phyloP scores from a whole-genome alignment of 192 early-diverging fungal genomes.

The Rhizophagus clarus region DNA sequence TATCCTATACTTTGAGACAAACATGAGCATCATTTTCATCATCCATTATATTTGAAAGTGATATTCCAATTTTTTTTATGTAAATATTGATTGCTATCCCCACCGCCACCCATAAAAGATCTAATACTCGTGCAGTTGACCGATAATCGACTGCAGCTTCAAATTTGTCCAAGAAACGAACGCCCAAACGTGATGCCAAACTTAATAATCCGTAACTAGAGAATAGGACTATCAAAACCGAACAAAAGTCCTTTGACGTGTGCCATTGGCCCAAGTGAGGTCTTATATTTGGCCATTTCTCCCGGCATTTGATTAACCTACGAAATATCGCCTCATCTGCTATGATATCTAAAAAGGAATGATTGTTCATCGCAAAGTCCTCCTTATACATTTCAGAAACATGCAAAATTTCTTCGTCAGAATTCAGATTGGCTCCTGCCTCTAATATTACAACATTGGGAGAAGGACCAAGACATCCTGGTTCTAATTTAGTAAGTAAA shows the following conservation, averaged over 20 bases:
- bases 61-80: neutral
- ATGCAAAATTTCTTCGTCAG: too few relatives aligned
- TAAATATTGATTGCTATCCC: conserved; percentile 3
- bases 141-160: conserved; percentile 12
- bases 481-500: neutral
- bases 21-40: too few relatives aligned
- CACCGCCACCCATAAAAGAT: conserved; percentile 1
- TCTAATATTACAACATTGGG: too few relatives aligned
- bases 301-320: neutral
- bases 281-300: neutral
- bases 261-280: neutral
- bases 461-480: too few relatives aligned
- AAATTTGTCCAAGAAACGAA: conserved; percentile 17
- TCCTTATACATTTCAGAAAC: too few relatives aligned
- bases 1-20: too few relatives aligned
- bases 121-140: neutral
- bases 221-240: neutral
- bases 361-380: neutral
- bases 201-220: neutral
- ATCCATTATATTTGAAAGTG: too few relatives aligned
- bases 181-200: neutral
- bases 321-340: neutral
- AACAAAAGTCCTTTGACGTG: neutral
- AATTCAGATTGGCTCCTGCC: too few relatives aligned
- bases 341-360: neutral